Evolutionary conservation across 2,329 filamentous ascomycete species (phyloP).

Genomic region (Exutisphaerella laricina): DNA sequence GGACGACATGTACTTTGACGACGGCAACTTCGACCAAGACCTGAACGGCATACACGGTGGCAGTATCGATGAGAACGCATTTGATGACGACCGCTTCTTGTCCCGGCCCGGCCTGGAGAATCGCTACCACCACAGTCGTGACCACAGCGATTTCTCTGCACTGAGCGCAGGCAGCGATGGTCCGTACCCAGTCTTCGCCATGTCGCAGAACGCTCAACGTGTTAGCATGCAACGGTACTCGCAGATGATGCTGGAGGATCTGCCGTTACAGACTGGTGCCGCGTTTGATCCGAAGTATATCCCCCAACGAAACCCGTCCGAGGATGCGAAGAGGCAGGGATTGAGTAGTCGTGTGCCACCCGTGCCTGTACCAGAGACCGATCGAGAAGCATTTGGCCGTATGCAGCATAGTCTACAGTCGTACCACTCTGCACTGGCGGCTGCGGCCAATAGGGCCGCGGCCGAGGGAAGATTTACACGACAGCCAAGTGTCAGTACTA

Average conservation of each 20-base stretch:
- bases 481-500: conserved; percentile 19
- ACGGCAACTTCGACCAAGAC: conserved; percentile 32
- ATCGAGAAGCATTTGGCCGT: conserved; percentile 31
- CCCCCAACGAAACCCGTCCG: conserved; percentile 31
- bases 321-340: conserved; percentile 31
- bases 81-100: conserved; percentile 32
- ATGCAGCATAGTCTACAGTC: conserved; percentile 58
- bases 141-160: conserved; percentile 19
- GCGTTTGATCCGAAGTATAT: conserved; percentile 29
- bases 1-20: conserved; percentile 37
- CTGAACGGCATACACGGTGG: conserved; percentile 15
- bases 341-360: conserved; percentile 42
- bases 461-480: conserved; percentile 70
- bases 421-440: conserved; percentile 79
- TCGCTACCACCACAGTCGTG: conserved; percentile 18
- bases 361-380: conserved; percentile 43
- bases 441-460: conserved; percentile 71
- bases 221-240: conserved; percentile 24
- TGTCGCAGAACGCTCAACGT: conserved; percentile 25
- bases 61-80: conserved; percentile 33
- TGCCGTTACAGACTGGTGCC: conserved; percentile 22
- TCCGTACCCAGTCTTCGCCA: conserved; percentile 32
- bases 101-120: conserved; percentile 15
- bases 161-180: conserved; percentile 23
- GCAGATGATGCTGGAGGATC: conserved; percentile 29